phyloP scores from a whole-genome alignment of 441 rosid species.

The Populus hybrid region DNA sequence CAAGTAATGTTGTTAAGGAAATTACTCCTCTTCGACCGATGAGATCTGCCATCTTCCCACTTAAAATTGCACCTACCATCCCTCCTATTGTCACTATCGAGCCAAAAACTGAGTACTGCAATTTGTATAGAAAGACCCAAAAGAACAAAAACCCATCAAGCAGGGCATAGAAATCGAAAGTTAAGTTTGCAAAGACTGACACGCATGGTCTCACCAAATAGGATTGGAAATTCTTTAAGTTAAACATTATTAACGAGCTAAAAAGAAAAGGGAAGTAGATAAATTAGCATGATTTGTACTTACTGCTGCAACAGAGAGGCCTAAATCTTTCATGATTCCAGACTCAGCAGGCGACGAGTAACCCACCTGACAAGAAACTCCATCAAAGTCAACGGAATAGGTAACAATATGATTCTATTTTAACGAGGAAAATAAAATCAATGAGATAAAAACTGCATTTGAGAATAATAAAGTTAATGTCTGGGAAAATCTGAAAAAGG shows the following conservation, averaged over 20 bases:
- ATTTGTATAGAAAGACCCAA: background rate
- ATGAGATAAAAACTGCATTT: background rate
- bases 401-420: background rate
- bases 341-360: conserved; percentile 48
- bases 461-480: background rate
- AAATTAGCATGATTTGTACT: background rate
- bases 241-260: background rate
- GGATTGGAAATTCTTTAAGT: background rate
- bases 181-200: too few species aligned
- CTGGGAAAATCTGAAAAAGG: too few species aligned
- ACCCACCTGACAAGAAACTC: conserved; percentile 31
- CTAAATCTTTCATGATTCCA: conserved; percentile 44
- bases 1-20: too few species aligned
- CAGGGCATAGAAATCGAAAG: too few species aligned
- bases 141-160: background rate
- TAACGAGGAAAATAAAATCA: background rate
- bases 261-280: background rate
- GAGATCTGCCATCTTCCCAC: conserved; percentile 34
- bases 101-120: conserved; percentile 44
- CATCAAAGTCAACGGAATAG: background rate
- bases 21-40: conserved; percentile 38
- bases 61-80: conserved; percentile 33
- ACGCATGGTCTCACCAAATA: too few species aligned
- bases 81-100: conserved; percentile 45
- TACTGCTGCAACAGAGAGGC: conserved; percentile 42